Conservation (phyloP, 2,329 filamentous ascomycete species). For the Madurella fahalii region DNA sequence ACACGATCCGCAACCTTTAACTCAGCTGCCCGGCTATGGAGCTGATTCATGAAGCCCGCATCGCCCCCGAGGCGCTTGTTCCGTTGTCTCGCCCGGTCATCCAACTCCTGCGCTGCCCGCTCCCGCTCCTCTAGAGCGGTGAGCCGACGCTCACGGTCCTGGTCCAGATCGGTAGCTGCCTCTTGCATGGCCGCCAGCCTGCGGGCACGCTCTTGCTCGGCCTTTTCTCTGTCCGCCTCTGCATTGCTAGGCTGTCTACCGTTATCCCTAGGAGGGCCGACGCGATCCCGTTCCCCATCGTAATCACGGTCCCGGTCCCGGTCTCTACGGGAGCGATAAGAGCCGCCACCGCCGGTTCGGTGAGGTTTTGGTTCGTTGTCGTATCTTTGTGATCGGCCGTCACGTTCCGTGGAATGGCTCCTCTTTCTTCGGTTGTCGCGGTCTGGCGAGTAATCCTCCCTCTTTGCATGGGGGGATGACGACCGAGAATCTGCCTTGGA, state of each 20-base stretch:
- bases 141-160: conserved; percentile 65
- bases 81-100: conserved; percentile 58
- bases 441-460: conserved; percentile 23
- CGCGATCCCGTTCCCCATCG: conserved; percentile 6
- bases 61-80: conserved; percentile 60
- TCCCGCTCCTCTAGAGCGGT: conserved; percentile 64
- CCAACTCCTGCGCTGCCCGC: conserved; percentile 58
- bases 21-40: conserved; percentile 57
- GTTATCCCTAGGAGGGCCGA: conserved; percentile 17
- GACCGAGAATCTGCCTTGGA: conserved; percentile 13
- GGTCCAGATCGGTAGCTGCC: conserved; percentile 64
- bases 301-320: background rate
- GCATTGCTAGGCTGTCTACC: conserved; percentile 21
- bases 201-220: conserved; percentile 57
- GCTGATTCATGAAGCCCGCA: conserved; percentile 58
- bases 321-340: conserved; percentile 3
- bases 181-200: conserved; percentile 71
- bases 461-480: conserved; percentile 23
- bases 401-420: conserved; percentile 19
- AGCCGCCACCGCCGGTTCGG: conserved; percentile 3
- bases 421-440: conserved; percentile 8
- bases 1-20: conserved; percentile 50
- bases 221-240: conserved; percentile 26
- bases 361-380: conserved; percentile 2
- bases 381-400: background rate